These are phyloP conservation scores for Lepidium aucheri DNA, from an alignment of 345 rosid species.

Conservation along the genomic window DNA sequence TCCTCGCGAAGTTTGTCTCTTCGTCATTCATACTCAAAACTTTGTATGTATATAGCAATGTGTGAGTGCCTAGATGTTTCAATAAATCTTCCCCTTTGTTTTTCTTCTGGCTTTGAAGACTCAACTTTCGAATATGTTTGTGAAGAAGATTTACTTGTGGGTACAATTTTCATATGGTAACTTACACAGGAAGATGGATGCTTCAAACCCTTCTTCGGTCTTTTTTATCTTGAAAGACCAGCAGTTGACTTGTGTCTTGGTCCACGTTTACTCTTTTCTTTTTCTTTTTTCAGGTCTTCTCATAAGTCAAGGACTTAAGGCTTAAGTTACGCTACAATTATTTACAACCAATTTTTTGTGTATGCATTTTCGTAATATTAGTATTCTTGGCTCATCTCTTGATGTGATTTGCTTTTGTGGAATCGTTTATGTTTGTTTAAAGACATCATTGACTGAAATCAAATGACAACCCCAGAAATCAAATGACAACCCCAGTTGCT, in stretches of 20 bases:
- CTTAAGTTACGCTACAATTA: constrained; percentile 2
- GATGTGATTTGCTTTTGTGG: no score
- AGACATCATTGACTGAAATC: no score
- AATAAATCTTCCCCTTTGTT: neutral
- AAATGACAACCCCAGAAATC: no score
- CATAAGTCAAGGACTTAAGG: constrained; percentile 8
- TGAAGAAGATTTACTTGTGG: neutral
- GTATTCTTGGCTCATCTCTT: neutral
- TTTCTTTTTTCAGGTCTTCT: neutral
- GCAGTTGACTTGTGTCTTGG: constrained; percentile 29
- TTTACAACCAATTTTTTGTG: neutral
- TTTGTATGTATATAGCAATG: neutral
- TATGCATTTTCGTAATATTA: neutral
- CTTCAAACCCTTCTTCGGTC: neutral
- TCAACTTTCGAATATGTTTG: neutral
- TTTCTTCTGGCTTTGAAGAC: neutral
- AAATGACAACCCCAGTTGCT: no score
- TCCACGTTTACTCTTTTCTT: constrained; percentile 1
- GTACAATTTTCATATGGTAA: constrained; percentile 1
- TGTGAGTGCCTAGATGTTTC: neutral
- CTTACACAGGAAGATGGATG: constrained; percentile 22
- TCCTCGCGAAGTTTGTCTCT: constrained; percentile 10
- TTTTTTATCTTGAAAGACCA: constrained; percentile 5
- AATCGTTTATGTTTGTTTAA: no score
- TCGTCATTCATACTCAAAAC: constrained; percentile 10